Evolutionary conservation across 1,139 yeast species (phyloP).

Genomic region (Candida sp.): DNA sequence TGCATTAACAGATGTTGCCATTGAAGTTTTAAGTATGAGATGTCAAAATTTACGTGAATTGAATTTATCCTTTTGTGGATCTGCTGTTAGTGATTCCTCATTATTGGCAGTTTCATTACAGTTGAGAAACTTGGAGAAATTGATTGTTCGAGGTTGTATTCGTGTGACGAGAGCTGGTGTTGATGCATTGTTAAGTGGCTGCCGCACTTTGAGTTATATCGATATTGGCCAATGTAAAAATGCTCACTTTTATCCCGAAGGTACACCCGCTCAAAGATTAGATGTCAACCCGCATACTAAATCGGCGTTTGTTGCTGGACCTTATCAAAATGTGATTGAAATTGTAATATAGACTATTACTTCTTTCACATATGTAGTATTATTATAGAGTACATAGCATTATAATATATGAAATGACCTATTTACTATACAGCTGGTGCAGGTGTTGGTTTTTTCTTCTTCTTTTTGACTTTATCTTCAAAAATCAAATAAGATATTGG

Average conservation of each 20-base stretch:
- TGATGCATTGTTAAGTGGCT: slow-evolving; percentile 58
- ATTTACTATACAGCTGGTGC: neutral
- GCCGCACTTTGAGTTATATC: slow-evolving; percentile 49
- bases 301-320: slow-evolving; percentile 57
- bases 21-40: slow-evolving; percentile 63
- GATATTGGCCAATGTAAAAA: slow-evolving; percentile 70
- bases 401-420: neutral
- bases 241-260: slow-evolving; percentile 55
- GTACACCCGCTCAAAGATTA: slow-evolving; percentile 52
- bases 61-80: slow-evolving; percentile 72
- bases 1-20: slow-evolving; percentile 64
- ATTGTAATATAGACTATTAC: slow-evolving; percentile 36
- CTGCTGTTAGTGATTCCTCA: slow-evolving; percentile 74
- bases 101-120: slow-evolving; percentile 60
- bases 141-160: slow-evolving; percentile 65
- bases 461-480: slow-evolving; percentile 61
- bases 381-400: slow-evolving; percentile 1
- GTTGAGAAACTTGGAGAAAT: slow-evolving; percentile 41
- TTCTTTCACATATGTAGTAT: slow-evolving; percentile 6
- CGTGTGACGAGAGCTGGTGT: slow-evolving; percentile 76
- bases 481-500: slow-evolving; percentile 63
- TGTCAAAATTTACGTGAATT: slow-evolving; percentile 53
- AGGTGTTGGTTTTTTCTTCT: slow-evolving; percentile 34
- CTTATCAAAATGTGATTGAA: slow-evolving; percentile 52
- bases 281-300: slow-evolving; percentile 49